A percentile compares a stretch with the other conserved stretches of the same genome.
phyloP scores from a whole-genome alignment of 179 eudicot species.

The Carnegiea gigantea region DNA sequence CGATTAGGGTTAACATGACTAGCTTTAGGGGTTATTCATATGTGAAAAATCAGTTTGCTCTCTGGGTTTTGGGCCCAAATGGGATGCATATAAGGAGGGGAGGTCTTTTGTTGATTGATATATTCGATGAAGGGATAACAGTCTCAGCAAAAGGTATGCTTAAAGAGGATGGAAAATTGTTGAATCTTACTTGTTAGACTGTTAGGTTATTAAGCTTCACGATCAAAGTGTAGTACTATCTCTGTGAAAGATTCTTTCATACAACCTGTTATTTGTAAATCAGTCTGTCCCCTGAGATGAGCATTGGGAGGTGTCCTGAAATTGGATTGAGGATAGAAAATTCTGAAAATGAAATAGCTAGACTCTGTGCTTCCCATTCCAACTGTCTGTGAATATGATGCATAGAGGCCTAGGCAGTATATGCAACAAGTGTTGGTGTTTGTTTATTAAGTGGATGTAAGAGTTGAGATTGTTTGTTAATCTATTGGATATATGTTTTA shows the following conservation, averaged over 20 bases:
- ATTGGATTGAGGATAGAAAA: background rate
- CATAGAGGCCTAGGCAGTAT: background rate
- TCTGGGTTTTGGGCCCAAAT: no score
- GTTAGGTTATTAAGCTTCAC: no score
- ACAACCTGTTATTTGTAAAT: background rate
- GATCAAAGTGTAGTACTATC: no score
- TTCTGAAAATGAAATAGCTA: background rate
- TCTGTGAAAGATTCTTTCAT: background rate
- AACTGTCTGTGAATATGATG: background rate
- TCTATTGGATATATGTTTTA: background rate
- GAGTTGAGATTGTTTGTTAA: background rate
- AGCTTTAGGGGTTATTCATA: background rate
- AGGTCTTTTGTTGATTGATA: no score
- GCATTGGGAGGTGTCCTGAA: background rate
- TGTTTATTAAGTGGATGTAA: background rate
- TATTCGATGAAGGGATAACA: no score
- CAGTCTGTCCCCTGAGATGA: no score
- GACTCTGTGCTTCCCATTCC: slow-evolving; percentile 3
- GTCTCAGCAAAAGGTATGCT: no score
- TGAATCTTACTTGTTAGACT: no score
- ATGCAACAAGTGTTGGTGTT: background rate
- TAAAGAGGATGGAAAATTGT: no score
- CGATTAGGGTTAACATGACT: slow-evolving; percentile 18
- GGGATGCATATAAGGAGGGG: no score
- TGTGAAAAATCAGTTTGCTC: background rate